A percentile compares a stretch with the other conserved stretches of the same genome.
These are phyloP conservation scores for Pseudisothecium myosuroides DNA, from an alignment of 225 moss, liverwort and hornwort species.

Conservation along the genomic window DNA sequence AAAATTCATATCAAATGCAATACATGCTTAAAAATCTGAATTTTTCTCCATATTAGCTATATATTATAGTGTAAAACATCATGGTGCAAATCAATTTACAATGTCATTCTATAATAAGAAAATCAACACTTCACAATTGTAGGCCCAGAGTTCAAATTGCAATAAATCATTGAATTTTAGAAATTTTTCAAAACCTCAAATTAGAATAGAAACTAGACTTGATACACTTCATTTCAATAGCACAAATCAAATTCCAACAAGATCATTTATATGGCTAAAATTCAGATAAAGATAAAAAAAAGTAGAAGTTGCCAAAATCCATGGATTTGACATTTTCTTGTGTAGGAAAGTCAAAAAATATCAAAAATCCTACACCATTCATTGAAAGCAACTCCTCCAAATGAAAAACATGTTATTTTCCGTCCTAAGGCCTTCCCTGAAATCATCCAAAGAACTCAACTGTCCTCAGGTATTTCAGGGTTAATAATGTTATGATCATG, in stretches of 20 bases:
- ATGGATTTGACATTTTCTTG: background rate
- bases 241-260: accelerated
- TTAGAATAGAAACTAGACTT: background rate
- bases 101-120: background rate
- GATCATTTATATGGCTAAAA: background rate
- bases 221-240: background rate
- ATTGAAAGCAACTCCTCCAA: background rate
- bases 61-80: background rate
- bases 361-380: background rate
- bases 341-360: too few species aligned
- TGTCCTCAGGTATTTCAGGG: background rate
- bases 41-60: background rate
- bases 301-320: background rate
- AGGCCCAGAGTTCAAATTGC: background rate
- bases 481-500: too few species aligned
- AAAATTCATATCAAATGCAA: background rate
- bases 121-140: too few species aligned
- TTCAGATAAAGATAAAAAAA: background rate
- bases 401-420: background rate
- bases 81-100: background rate
- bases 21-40: background rate
- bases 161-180: background rate
- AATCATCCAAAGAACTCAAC: background rate
- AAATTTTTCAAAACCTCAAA: background rate
- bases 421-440: background rate